Conservation (phyloP, 768 basidiomycete genomes). For the Clitopilus passeckerianus region DNA sequence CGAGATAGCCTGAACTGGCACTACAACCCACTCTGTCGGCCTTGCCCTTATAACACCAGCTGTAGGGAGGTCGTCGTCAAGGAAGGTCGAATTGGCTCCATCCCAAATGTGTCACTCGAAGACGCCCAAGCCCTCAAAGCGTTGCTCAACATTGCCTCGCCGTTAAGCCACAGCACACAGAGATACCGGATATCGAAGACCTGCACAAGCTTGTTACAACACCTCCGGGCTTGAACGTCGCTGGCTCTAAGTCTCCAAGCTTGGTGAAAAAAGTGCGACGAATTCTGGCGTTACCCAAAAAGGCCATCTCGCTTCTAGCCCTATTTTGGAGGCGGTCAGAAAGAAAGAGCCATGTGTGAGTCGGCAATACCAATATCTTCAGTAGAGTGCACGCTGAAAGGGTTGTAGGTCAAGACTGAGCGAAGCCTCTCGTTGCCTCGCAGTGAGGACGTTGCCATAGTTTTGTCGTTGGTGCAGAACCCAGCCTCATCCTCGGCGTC, state of each 20-base stretch:
- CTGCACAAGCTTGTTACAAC: conserved; percentile 30
- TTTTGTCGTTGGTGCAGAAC: conserved; percentile 39
- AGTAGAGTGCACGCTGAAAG: not conserved
- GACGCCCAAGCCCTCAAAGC: conserved; percentile 36
- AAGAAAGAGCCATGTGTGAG: not conserved
- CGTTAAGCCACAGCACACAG: not conserved
- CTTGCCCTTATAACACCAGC: conserved; percentile 33
- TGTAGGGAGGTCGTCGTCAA: conserved; percentile 28
- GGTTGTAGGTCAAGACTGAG: conserved; percentile 30
- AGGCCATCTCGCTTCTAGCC: conserved; percentile 19
- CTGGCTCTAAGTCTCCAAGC: conserved; percentile 28
- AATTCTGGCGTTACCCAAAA: conserved; percentile 31
- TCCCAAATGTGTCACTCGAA: conserved; percentile 43
- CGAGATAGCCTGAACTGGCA: conserved; percentile 37
- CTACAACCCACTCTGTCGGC: conserved; percentile 42
- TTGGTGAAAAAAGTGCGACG: conserved; percentile 33
- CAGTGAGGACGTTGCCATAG: conserved; percentile 37
- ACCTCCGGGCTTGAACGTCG: conserved; percentile 16
- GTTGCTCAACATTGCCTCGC: conserved; percentile 24
- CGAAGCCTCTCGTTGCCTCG: conserved; percentile 41
- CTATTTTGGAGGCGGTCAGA: conserved; percentile 13
- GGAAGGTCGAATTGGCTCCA: conserved; percentile 35
- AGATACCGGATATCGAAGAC: conserved; percentile 43
- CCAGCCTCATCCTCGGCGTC: conserved; percentile 23
- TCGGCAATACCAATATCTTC: not conserved